Base-by-base conservation (phyloP, 2,329 filamentous ascomycete species). In the Xylariaceae sp. region DNA sequence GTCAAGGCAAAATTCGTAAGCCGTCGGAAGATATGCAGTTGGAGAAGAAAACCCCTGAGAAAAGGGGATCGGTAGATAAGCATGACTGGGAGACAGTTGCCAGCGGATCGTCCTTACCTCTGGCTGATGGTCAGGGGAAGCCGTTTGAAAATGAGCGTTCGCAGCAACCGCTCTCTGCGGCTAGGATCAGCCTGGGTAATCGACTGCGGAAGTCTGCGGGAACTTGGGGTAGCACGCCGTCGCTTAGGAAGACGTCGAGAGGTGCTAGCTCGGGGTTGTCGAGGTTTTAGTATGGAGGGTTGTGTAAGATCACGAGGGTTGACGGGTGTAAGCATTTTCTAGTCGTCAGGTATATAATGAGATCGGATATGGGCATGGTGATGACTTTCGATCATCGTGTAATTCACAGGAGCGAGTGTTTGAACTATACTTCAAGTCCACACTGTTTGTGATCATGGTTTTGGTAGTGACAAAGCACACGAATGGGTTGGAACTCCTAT, bases 131-230 rank as follows among this genome's bases (percentile, higher is more conserved):
- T 0, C 64, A 68, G 46, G 65, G 66, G 41, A 64, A 63, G 46
- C 63, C 63, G 2, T 45, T 64, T 10, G 45, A 11, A 39, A 57
- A 51, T 41, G 43, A 50, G 19, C 60, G 45, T 44, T 48, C 52
- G 31, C 61, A 64, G 6, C 63, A 66, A 19, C 67, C 70, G 1
- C 49, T 72, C 17, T 73, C 70, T 5, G 71, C 73, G 41, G 76
- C 79, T 10, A 69, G 71, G 48, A 66, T 81, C 59, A 81, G 76
- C 47, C 66, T 82, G 38, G 77, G 77, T 5, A 76, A 72, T 54
- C 71, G 78, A 60, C 62, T 82, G 18, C 77, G 74, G 62, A 78
- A 74, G 57, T 75, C 75, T 22, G 73, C 76, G 1, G 75, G 73
- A 1, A 68, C 72, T 7, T 77, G 75, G 73, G 75, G 75, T 11